Evolutionary conservation across 2,329 filamentous ascomycete genomes (phyloP), one percentile per base, ranked within the genome.

Genomic region (Venturia asperata): DNA sequence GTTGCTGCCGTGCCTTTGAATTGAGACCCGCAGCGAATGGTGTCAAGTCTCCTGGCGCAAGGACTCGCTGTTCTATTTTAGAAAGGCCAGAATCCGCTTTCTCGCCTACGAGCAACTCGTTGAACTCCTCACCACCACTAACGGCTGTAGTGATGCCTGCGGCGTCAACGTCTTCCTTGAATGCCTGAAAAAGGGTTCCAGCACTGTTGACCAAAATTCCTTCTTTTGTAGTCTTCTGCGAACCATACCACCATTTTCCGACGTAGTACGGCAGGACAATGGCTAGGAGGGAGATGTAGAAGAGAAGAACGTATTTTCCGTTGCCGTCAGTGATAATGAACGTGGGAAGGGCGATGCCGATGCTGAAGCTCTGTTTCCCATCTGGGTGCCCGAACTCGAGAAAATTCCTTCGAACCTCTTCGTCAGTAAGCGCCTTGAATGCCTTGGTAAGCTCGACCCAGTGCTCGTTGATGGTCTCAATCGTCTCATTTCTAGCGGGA

Each of bases 171-270:
- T 86, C 85, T 64, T 96, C 92, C 69, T 90, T 87, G 78, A 95
- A 99, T 73, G 96, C 91, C 71, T 87, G 88, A 83, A 99, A 97
- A 66, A 99, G 84, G 69, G 91, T 92, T 76, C 95, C 95, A 70
- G 95, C 92, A 76, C 90, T 97, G 74, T 94, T 91, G 74, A 97
- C 88, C 65, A 96, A 82, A 34, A 97, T 89, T 70, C 91, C 91
- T 77, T 99, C 95, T 79, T 93, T 95, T 45, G 94, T 97, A 77
- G 90, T 86, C 71, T 88, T 86, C 77, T 96, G 93, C 42, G 91
- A 95, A 67, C 95, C 94, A 74, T 99, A 99, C 94, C 94, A 99
- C 94, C 94, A 99, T 66, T 89, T 92, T 61, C 94, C 94, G 65
- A 99, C 93, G 61, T 94, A 81, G 75, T 95, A 99, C 2, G 94